Conservation (phyloP, 257 asterid genomes). For the Knoxia roxburghii region DNA sequence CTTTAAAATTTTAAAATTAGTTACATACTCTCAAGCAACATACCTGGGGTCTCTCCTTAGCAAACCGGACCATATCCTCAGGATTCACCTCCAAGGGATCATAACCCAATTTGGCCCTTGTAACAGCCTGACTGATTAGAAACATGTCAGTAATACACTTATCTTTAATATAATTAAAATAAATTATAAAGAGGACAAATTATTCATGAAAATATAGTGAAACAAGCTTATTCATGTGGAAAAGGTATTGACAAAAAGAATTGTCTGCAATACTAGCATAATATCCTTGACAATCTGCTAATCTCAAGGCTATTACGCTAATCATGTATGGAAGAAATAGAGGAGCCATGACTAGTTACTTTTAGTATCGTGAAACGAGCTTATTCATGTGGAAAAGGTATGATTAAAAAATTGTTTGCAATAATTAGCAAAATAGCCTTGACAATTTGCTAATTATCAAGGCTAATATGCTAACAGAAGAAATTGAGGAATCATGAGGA, state of each 20-base stretch:
- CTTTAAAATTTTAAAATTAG: too few relatives aligned
- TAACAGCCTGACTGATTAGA: slow-evolving; percentile 71
- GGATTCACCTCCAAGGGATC: slow-evolving; percentile 98
- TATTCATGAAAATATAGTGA: neutral
- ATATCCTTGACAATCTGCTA: neutral
- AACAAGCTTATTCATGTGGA: neutral
- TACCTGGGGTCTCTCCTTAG: slow-evolving; percentile 96
- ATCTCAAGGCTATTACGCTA: too few relatives aligned
- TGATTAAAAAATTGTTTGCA: neutral
- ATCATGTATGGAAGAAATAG: too few relatives aligned
- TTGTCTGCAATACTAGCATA: neutral
- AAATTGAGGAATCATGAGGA: neutral
- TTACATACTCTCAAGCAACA: slow-evolving; percentile 8
- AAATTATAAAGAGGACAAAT: neutral
- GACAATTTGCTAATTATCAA: too few relatives aligned
- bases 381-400: neutral
- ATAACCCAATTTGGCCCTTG: slow-evolving; percentile 95
- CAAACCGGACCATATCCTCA: slow-evolving; percentile 99
- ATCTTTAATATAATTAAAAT: neutral
- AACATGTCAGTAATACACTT: slow-evolving; percentile 6
- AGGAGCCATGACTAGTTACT: neutral
- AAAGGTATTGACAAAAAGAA: neutral
- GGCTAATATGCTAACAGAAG: too few relatives aligned
- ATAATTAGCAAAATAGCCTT: neutral
- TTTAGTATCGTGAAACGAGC: neutral